Evolutionary conservation across 768 basidiomycete species (phyloP).

Genomic region (Leucocoprinus birnbaumii): DNA sequence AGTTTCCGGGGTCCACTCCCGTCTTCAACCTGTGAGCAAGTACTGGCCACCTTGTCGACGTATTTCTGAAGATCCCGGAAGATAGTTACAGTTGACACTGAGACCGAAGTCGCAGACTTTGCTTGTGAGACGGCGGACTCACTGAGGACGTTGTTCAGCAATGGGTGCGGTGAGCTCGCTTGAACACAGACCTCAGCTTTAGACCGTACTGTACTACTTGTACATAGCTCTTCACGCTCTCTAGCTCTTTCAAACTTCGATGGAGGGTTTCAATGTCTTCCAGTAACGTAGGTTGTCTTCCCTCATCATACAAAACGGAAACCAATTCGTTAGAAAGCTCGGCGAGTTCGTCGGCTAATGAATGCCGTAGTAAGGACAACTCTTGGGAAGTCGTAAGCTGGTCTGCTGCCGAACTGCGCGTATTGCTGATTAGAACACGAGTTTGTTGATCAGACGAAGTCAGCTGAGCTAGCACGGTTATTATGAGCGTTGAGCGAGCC

Average conservation of each 20-base stretch:
- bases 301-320: constrained; percentile 48
- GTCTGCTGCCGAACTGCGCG: constrained; percentile 42
- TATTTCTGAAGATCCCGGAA: constrained; percentile 66
- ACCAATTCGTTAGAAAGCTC: constrained; percentile 64
- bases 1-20: constrained; percentile 47
- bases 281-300: constrained; percentile 60
- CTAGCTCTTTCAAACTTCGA: constrained; percentile 70
- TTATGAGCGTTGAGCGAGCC: constrained; percentile 26
- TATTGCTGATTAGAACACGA: constrained; percentile 47
- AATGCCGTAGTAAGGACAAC: constrained; percentile 73
- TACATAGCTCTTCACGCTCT: constrained; percentile 74
- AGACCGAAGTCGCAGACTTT: constrained; percentile 35
- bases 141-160: constrained; percentile 30
- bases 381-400: constrained; percentile 67
- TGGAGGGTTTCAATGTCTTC: constrained; percentile 84
- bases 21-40: constrained; percentile 45
- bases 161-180: background rate
- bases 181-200: constrained; percentile 57
- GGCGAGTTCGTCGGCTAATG: constrained; percentile 73
- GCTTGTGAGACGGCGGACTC: constrained; percentile 58
- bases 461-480: constrained; percentile 55
- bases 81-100: constrained; percentile 43
- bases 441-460: constrained; percentile 41
- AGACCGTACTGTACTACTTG: constrained; percentile 70
- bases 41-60: constrained; percentile 42